Conservation (phyloP, 768 basidiomycete species). For the Tricholoma furcatifolium region DNA sequence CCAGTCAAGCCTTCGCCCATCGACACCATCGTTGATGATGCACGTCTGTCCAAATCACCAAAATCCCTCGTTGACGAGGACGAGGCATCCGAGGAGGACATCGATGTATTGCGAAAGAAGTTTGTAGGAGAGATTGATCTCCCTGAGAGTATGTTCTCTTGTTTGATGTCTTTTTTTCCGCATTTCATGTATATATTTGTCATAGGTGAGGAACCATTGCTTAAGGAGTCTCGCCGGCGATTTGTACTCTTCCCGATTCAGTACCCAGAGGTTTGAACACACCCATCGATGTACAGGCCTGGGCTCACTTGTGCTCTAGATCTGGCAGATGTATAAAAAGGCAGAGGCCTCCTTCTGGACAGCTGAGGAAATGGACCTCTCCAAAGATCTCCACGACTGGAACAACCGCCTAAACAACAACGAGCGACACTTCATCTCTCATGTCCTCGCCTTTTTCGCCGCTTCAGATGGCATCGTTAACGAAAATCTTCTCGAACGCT, state of each 20-base stretch:
- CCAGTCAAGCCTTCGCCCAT: slow-evolving; percentile 7
- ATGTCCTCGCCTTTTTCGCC: slow-evolving; percentile 95
- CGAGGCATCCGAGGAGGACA: slow-evolving; percentile 8
- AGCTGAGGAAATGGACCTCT: slow-evolving; percentile 89
- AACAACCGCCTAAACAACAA: slow-evolving; percentile 73
- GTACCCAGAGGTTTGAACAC: slow-evolving; percentile 71
- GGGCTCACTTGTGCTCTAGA: slow-evolving; percentile 42
- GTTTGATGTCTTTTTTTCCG: not conserved
- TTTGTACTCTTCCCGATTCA: slow-evolving; percentile 95
- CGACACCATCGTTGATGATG: slow-evolving; percentile 15
- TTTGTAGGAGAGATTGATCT: slow-evolving; percentile 75
- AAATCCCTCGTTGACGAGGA: slow-evolving; percentile 15
- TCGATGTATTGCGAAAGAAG: slow-evolving; percentile 33
- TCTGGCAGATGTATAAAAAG: slow-evolving; percentile 96
- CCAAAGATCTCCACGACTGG: slow-evolving; percentile 87
- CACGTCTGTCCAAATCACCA: slow-evolving; percentile 17
- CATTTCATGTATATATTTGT: slow-evolving; percentile 10
- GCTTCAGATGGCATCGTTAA: slow-evolving; percentile 96
- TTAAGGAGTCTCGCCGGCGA: slow-evolving; percentile 73
- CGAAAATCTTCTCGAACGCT: slow-evolving; percentile 93
- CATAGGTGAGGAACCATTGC: slow-evolving; percentile 73
- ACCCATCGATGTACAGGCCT: not conserved
- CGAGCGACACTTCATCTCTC: slow-evolving; percentile 89
- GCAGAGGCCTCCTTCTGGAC: slow-evolving; percentile 96
- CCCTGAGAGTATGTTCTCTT: slow-evolving; percentile 46